A percentile compares a stretch with the other conserved stretches of the same genome.
These are phyloP conservation scores for Wickerhamomyces sp. DNA, from an alignment of 1,139 yeast genomes.

Conservation along the genomic window DNA sequence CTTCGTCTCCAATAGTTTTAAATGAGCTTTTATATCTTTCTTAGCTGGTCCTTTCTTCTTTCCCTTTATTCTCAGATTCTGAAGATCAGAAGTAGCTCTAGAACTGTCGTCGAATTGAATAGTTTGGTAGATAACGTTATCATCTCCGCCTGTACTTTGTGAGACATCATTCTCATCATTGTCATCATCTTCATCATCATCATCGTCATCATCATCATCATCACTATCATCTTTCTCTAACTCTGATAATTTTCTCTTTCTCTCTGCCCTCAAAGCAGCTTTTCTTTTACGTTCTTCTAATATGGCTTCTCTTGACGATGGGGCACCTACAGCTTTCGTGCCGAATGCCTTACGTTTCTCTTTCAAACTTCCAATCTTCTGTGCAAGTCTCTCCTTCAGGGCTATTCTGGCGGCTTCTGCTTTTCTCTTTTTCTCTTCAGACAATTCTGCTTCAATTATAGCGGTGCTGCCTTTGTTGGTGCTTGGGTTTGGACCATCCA, in stretches of 20 bases:
- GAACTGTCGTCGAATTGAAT: slow-evolving; percentile 82
- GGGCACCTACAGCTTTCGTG: slow-evolving; percentile 71
- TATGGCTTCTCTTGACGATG: slow-evolving; percentile 73
- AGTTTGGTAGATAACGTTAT: slow-evolving; percentile 65
- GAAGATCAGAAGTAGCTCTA: slow-evolving; percentile 71
- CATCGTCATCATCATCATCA: slow-evolving; percentile 35
- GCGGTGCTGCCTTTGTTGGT: slow-evolving; percentile 8
- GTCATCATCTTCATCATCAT: slow-evolving; percentile 29
- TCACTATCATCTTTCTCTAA: slow-evolving; percentile 32
- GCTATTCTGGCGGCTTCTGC: slow-evolving; percentile 46
- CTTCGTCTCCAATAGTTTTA: slow-evolving; percentile 68
- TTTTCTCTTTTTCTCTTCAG: slow-evolving; percentile 23
- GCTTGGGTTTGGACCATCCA: slow-evolving; percentile 8
- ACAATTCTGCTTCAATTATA: slow-evolving; percentile 10
- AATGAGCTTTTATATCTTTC: slow-evolving; percentile 80
- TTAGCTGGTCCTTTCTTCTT: slow-evolving; percentile 76
- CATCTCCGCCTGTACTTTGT: too few species aligned
- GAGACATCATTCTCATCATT: slow-evolving; percentile 31
- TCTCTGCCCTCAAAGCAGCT: slow-evolving; percentile 33
- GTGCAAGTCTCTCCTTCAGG: slow-evolving; percentile 67
- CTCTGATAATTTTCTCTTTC: slow-evolving; percentile 36
- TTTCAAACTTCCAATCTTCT: slow-evolving; percentile 61
- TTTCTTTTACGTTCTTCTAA: slow-evolving; percentile 50
- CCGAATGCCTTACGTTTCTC: slow-evolving; percentile 94
- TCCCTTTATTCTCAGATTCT: slow-evolving; percentile 51